Percentiles rank a stretch among this genome's conserved stretches.
phyloP scores from a whole-genome alignment of 345 rosid species.

The Acer campestre region DNA sequence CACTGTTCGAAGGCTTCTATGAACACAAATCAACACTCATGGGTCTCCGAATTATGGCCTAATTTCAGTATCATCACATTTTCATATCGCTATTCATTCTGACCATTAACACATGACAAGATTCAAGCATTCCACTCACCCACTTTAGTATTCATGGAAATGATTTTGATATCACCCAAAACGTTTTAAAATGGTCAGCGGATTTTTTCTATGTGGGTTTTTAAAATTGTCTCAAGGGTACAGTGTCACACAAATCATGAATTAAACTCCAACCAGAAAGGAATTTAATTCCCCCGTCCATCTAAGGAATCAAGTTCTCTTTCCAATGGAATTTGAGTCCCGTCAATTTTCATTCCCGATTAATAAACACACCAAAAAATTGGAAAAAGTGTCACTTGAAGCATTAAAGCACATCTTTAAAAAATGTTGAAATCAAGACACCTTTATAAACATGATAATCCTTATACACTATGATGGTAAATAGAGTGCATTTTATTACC shows the following conservation, averaged over 20 bases:
- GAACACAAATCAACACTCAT: background rate
- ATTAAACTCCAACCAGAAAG: too few relatives aligned
- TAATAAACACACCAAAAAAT: too few relatives aligned
- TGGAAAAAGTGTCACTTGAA: background rate
- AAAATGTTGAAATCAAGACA: background rate
- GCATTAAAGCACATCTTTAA: background rate
- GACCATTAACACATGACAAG: conserved; percentile 1
- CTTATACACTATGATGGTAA: background rate
- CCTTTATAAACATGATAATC: background rate
- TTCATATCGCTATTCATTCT: background rate
- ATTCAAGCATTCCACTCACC: conserved; percentile 2
- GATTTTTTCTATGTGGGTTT: background rate
- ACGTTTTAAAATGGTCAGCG: background rate
- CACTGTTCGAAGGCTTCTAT: background rate
- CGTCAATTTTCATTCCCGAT: too few relatives aligned
- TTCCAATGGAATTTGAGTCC: too few relatives aligned
- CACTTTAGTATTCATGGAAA: background rate
- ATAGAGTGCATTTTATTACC: background rate
- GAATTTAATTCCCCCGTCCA: too few relatives aligned
- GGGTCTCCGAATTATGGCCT: conserved; percentile 3
- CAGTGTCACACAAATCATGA: too few relatives aligned
- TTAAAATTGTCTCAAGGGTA: too few relatives aligned
- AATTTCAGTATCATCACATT: background rate
- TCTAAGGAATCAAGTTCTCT: too few relatives aligned
- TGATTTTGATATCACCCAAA: background rate